Base-by-base conservation (phyloP, 2,329 filamentous ascomycete genomes). In the Diaporthe helianthi region DNA sequence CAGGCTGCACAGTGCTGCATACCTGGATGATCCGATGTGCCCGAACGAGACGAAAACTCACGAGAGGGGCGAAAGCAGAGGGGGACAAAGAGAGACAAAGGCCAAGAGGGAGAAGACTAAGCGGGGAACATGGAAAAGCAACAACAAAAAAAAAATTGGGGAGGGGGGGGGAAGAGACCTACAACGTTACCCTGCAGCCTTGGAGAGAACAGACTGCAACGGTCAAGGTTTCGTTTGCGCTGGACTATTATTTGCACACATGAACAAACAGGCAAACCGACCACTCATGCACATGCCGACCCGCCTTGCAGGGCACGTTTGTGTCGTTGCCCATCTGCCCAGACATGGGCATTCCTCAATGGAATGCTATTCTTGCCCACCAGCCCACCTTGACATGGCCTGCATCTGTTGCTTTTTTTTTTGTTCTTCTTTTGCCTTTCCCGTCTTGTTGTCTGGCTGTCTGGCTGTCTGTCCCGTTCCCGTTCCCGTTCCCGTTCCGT, bases 261-360 rank as follows among this genome's bases (percentile, higher is more conserved):
- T 31, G 58, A 47, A 22, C 41, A 47, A 61, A 33, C 41, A 31
- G 29, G 12, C 26, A 61, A 47, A 47, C 29, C 41, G 33, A 61
- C 58, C 58, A 61, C 47, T 61, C 58, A 61, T 61, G 58, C 58
- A 61, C 29, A 24, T 61, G 58, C 58, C 58, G 58, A 61, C 41
- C 58, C 58, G 58, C 17, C 19, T 47, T 61, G 58, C 58, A 61
- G 58, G 58, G n/a, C 58, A 31, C 26, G 41, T 47, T 61, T 60
- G 54, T 44, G 24, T 29, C 54, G n/a, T 44, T 36, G 54, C 54
- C 54, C 54, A 44, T 60, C 54, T n/a, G 26, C 41, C 41, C 58
- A 61, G 41, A 31, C 24, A 61, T 61, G 19, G 58, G 36, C 26
- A 33, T 46, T 60, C 54, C 9, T 47, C 41, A 13, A 41, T 5